Base-by-base conservation (phyloP, 1,284 basidiomycete species). In the Chalciporus sp. region DNA sequence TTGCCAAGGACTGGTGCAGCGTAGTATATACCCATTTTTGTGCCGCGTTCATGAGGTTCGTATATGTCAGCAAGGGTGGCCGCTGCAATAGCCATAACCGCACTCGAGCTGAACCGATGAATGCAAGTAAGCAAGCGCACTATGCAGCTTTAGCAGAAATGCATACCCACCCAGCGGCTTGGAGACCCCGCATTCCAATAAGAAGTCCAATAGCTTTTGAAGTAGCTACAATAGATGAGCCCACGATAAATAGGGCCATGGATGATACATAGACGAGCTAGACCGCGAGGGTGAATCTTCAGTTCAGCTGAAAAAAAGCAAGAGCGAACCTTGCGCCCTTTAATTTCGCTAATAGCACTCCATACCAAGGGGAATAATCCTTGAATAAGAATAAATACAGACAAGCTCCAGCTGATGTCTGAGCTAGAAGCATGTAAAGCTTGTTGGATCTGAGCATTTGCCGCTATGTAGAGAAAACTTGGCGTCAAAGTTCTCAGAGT, bases 1-100 rank as follows among this genome's bases (percentile, higher is more conserved):
- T 78, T 76, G 0, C 88, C 83, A 8, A 84, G 76, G 20, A 83
- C 72, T 4, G 82, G 84, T 9, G 83, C 82, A 12, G 80, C 77
- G 65, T 91, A 92, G 67, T 86, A 92, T 27, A 92, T 76, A 0
- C 91, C 90, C 79, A 93, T 87, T 76, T 82, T 92, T 4, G 81
- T 82, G 1, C 94, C 93, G 19, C 94, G 77, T 64, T 94, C 88
- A 44, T 82, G 76, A 0, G 88, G 82, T 47, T 94, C 91, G 62
- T 85, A 94, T 45, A 94, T 88, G 66, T 94, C 91, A 3, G 88
- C 87, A 5, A 95, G 76, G 2, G 89, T 89, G 1, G 90, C 92
- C 1, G 92, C 91, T 16, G 92, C 92, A 35, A 93, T 83, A 0
- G 87, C 73, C 39, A 92, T 81, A 10, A 94, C 89, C 0, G 92